Percentiles rank a stretch among this genome's conserved stretches.
phyloP scores from a whole-genome alignment of 176 grass and related monocot genomes.

The Carex cristatella region DNA sequence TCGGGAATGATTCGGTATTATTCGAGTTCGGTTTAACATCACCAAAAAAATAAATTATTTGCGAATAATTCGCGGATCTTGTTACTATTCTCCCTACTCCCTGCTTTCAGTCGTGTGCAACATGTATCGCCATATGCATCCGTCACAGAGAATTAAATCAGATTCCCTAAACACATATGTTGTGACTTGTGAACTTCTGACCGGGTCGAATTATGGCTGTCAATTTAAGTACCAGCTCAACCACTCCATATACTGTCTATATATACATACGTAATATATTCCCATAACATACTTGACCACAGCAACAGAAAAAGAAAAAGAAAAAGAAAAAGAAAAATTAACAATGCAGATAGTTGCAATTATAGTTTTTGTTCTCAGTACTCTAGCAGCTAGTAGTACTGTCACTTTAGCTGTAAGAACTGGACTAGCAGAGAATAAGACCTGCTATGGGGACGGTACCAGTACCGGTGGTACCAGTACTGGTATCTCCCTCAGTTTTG shows the following conservation, averaged over 20 bases:
- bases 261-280: not conserved
- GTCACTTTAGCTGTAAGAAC: not conserved
- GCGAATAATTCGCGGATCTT: too few relatives aligned
- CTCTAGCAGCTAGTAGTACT: not conserved
- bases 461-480: constrained; percentile 15
- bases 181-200: not conserved
- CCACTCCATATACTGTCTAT: not conserved
- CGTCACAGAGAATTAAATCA: not conserved
- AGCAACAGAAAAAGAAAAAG: not conserved
- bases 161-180: not conserved
- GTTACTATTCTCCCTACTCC: too few relatives aligned
- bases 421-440: constrained; percentile 22
- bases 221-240: not conserved
- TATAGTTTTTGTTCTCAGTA: not conserved
- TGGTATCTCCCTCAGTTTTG: constrained; percentile 25
- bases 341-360: constrained; percentile 4
- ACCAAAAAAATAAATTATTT: too few relatives aligned
- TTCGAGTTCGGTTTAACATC: too few relatives aligned
- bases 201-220: not conserved
- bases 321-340: not conserved
- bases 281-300: not conserved
- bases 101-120: not conserved
- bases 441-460: constrained; percentile 29
- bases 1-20: too few relatives aligned
- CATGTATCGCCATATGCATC: not conserved